Percentiles rank a stretch among this genome's conserved stretches.
Evolutionary conservation across 441 rosid genomes (phyloP).

Genomic region (Syzygium syzygioides): DNA sequence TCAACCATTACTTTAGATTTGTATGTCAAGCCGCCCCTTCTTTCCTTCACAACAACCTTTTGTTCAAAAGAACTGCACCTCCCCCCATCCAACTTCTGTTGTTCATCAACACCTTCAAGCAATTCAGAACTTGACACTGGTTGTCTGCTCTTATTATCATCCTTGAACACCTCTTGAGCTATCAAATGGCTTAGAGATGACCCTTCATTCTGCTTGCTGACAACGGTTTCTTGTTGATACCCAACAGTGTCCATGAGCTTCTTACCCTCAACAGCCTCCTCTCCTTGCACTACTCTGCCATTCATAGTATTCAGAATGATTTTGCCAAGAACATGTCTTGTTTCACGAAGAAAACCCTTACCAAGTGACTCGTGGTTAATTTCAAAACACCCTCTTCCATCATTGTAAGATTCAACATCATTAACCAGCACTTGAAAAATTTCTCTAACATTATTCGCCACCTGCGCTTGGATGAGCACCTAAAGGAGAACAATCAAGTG

Average conservation of each 20-base stretch:
- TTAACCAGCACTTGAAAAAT: slow-evolving; percentile 40
- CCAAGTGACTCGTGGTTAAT: slow-evolving; percentile 44
- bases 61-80: not conserved
- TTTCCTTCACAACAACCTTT: not conserved
- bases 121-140: not conserved
- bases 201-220: not conserved
- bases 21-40: not conserved
- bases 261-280: slow-evolving; percentile 15
- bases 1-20: not conserved
- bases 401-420: slow-evolving; percentile 30
- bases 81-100: not conserved
- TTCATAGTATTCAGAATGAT: slow-evolving; percentile 66
- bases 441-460: slow-evolving; percentile 22
- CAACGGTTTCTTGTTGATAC: not conserved
- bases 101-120: not conserved
- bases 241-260: not conserved
- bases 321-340: slow-evolving; percentile 69
- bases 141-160: not conserved
- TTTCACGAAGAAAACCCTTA: slow-evolving; percentile 50
- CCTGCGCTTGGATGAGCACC: slow-evolving; percentile 59
- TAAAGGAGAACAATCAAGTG: slow-evolving; percentile 18
- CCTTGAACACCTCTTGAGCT: not conserved
- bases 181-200: not conserved
- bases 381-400: slow-evolving; percentile 20
- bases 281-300: slow-evolving; percentile 21